Evolutionary conservation across 305 asterid genomes (phyloP).

Genomic region (Coffea humblotiana): DNA sequence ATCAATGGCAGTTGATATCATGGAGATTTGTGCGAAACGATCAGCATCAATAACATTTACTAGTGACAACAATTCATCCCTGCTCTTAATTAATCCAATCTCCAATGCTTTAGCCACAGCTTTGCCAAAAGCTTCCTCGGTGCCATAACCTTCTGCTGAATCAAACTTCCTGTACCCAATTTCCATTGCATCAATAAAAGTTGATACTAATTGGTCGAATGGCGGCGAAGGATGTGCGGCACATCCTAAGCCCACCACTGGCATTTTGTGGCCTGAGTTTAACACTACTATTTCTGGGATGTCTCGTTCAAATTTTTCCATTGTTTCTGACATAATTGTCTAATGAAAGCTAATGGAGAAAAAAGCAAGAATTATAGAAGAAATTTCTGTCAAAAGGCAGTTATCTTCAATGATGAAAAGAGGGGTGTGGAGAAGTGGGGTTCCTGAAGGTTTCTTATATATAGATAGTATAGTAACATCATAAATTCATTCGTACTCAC

Average conservation of each 20-base stretch:
- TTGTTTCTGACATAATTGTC: background rate
- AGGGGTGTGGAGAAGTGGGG: background rate
- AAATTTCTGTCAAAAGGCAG: background rate
- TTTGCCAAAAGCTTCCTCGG: conserved; percentile 38
- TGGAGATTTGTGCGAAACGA: background rate
- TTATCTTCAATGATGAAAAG: background rate
- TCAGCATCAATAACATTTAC: conserved; percentile 28
- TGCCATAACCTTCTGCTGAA: conserved; percentile 30
- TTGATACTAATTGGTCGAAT: conserved; percentile 21
- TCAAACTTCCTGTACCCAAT: conserved; percentile 49
- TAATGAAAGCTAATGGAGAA: background rate
- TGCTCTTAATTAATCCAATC: conserved; percentile 29
- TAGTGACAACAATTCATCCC: conserved; percentile 38
- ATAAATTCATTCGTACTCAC: background rate
- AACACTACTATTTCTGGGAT: conserved; percentile 19
- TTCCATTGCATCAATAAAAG: conserved; percentile 33
- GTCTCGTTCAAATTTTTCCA: background rate
- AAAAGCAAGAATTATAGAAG: background rate
- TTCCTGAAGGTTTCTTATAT: background rate
- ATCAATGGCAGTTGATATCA: too few relatives aligned
- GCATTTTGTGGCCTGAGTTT: conserved; percentile 38
- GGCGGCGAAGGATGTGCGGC: conserved; percentile 12
- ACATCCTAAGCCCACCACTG: conserved; percentile 34
- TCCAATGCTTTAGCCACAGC: conserved; percentile 35
- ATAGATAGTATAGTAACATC: too few relatives aligned